Conservation (phyloP, 2,329 filamentous ascomycete species). For the Fusarium nurragi region DNA sequence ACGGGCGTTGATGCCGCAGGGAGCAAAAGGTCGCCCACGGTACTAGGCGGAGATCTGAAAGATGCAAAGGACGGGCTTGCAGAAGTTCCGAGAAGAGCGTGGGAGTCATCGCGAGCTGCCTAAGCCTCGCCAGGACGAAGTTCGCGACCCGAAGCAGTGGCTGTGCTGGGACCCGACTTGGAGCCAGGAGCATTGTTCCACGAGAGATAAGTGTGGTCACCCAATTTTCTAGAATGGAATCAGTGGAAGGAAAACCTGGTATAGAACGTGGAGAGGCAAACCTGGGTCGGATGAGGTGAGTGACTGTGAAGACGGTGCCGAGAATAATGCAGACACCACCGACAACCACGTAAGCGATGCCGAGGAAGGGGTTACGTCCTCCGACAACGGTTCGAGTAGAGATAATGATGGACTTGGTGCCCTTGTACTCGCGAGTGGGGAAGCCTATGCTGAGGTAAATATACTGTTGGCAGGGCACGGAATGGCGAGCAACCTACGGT, state of each 20-base stretch:
- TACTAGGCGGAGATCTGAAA: conserved; percentile 9
- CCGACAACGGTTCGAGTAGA: conserved; percentile 93
- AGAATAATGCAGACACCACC: conserved; percentile 92
- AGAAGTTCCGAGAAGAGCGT: conserved; percentile 32
- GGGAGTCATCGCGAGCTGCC: conserved; percentile 45
- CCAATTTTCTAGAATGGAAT: conserved; percentile 78
- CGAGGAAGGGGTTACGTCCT: conserved; percentile 93
- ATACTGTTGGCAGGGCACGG: background rate
- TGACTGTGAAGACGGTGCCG: conserved; percentile 86
- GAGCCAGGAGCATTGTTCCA: conserved; percentile 78
- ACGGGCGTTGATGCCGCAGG: background rate
- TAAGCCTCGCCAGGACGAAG: conserved; percentile 57
- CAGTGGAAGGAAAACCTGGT: background rate
- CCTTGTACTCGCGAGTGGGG: conserved; percentile 78
- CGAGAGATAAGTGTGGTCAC: conserved; percentile 95
- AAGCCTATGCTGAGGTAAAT: conserved; percentile 69
- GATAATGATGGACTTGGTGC: conserved; percentile 89
- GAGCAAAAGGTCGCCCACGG: background rate
- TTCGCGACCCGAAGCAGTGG: conserved; percentile 66
- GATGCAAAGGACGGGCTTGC: conserved; percentile 22
- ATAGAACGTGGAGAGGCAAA: conserved; percentile 54
- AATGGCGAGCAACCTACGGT: conserved; percentile 68
- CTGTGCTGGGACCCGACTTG: conserved; percentile 55
- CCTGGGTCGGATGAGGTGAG: conserved; percentile 91
- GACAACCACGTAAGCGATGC: conserved; percentile 94